Percentiles rank a stretch among this genome's conserved stretches.
phyloP scores from a whole-genome alignment of 2,329 filamentous ascomycete species.

The Acrodontium crateriforme region DNA sequence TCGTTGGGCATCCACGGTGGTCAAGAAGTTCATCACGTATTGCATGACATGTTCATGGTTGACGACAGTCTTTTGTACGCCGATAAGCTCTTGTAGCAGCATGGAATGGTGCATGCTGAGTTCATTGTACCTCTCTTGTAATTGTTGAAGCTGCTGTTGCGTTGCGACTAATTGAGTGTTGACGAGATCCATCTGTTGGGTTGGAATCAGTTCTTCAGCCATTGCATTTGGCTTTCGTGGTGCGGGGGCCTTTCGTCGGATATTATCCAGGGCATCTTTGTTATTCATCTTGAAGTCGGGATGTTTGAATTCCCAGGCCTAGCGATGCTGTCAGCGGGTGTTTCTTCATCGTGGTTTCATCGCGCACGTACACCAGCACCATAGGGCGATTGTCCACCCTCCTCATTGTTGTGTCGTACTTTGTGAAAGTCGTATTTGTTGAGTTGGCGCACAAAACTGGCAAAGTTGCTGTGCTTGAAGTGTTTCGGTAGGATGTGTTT shows the following conservation, averaged over 20 bases:
- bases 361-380: slow-evolving; percentile 53
- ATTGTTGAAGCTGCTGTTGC: slow-evolving; percentile 77
- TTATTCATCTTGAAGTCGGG: slow-evolving; percentile 92
- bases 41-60: slow-evolving; percentile 60
- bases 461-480: slow-evolving; percentile 88
- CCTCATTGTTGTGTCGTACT: slow-evolving; percentile 80
- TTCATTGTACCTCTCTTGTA: slow-evolving; percentile 75
- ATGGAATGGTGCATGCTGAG: slow-evolving; percentile 53
- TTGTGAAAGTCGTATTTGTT: slow-evolving; percentile 72
- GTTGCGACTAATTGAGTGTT: slow-evolving; percentile 80
- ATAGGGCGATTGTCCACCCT: slow-evolving; percentile 68
- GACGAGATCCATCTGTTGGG: slow-evolving; percentile 78
- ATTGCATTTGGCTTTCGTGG: slow-evolving; percentile 56
- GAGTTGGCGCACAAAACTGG: slow-evolving; percentile 60
- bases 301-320: slow-evolving; percentile 96
- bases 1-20: slow-evolving; percentile 50
- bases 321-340: slow-evolving; percentile 19
- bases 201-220: slow-evolving; percentile 63
- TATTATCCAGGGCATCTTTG: slow-evolving; percentile 93
- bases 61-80: slow-evolving; percentile 55
- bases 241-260: slow-evolving; percentile 85
- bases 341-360: not conserved
- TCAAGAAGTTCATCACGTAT: slow-evolving; percentile 55
- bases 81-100: slow-evolving; percentile 49
- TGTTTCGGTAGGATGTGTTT: slow-evolving; percentile 94